Evolutionary conservation across 108 stramenopile species (phyloP), one percentile per base, ranked within the genome.

Genomic region (Epipyxis sp.): DNA sequence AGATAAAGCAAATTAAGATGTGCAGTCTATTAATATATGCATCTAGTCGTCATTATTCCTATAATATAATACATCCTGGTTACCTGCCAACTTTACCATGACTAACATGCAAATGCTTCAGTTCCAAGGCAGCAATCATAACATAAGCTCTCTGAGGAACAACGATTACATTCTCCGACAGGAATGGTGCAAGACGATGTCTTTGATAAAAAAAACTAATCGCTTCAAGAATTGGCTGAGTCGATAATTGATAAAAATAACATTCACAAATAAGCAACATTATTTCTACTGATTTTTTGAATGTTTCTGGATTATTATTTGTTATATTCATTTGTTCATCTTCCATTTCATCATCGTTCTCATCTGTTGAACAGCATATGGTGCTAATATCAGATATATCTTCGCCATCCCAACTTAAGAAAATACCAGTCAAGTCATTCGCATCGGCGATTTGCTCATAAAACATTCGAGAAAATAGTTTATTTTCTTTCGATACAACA

Each of bases 181-280:
- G 61, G 61, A 65, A 32, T 16, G 3, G 13, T 3, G 3, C 30
- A 32, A 65, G 25, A 32, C n/a, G 41, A 35, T 27, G 71, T 13
- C 32, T 3, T 42, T 27, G 27, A 32, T 57, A 54, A 29, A 35
- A 79, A 10, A 67, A 82, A 81, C 32, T 80, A 32, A 16, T 69
- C 40, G 74, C 83, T 74, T 76, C 78, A 77, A n/a, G 76, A 78
- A 69, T 72, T 78, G 79, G 81, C 44, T 79, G 76, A 2, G 83
- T 81, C 34, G 76, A 35, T 34, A 78, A 79, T 77, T 40, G 81
- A 77, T 1, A 81, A 72, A 42, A 68, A 78, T 40, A 79, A 81
- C 83, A 81, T 79, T 81, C 78, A 77, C 34, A 13, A 6, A 6
- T 16, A 3, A 29, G 35, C 40, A 80, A 83, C 69, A 54, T 81